phyloP scores from a whole-genome alignment of 352 stramenopile genomes.

The Pythium sukuiense region DNA sequence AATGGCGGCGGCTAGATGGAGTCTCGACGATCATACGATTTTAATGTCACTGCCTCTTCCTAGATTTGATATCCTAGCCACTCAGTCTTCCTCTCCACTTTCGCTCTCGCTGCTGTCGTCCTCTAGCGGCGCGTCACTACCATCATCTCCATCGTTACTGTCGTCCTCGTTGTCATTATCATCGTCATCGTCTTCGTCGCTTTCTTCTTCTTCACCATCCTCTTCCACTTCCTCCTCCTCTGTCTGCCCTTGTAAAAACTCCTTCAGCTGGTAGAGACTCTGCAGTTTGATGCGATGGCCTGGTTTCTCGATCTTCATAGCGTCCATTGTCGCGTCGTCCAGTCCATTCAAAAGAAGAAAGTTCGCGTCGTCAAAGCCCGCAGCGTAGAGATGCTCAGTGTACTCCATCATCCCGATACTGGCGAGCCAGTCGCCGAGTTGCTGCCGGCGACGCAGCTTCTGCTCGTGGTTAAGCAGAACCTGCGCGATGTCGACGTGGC shows the following conservation, averaged over 20 bases:
- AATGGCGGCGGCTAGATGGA: slow-evolving; percentile 22
- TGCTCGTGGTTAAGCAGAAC: slow-evolving; percentile 28
- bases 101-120: slow-evolving; percentile 23
- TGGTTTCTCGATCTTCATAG: slow-evolving; percentile 63
- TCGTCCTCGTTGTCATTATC: slow-evolving; percentile 24
- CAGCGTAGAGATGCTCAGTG: slow-evolving; percentile 38
- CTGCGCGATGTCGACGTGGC: slow-evolving; percentile 34
- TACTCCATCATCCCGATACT: slow-evolving; percentile 76
- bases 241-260: slow-evolving; percentile 38
- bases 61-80: background rate
- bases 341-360: slow-evolving; percentile 59
- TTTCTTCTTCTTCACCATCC: slow-evolving; percentile 27
- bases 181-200: slow-evolving; percentile 28
- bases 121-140: slow-evolving; percentile 12
- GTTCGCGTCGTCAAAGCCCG: slow-evolving; percentile 65
- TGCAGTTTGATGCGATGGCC: slow-evolving; percentile 72
- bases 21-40: background rate
- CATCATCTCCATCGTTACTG: slow-evolving; percentile 6
- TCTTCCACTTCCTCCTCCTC: slow-evolving; percentile 36
- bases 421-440: slow-evolving; percentile 65
- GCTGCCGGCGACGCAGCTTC: slow-evolving; percentile 24
- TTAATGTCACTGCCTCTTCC: background rate
- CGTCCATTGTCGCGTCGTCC: slow-evolving; percentile 47
- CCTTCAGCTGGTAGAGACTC: slow-evolving; percentile 60
- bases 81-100: slow-evolving; percentile 14